Conservation (phyloP, 345 rosid genomes). For the Murraya paniculata region DNA sequence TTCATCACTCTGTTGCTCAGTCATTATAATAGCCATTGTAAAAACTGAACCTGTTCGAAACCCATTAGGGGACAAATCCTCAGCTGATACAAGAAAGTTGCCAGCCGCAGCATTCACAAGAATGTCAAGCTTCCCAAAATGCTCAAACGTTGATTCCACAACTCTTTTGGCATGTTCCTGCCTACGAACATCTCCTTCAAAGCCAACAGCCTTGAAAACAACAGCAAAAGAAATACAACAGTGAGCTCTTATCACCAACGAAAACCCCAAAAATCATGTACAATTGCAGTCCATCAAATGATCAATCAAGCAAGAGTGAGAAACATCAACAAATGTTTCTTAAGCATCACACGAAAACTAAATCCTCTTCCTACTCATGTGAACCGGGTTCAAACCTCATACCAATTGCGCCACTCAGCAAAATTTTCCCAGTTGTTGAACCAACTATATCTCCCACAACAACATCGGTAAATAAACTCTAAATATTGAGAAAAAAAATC, state of each 20-base stretch:
- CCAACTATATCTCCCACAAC: not conserved
- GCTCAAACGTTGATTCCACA: constrained; percentile 60
- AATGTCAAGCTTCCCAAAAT: constrained; percentile 61
- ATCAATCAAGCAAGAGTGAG: not conserved
- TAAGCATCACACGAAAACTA: not conserved
- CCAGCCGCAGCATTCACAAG: constrained; percentile 88
- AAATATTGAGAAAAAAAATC: not conserved
- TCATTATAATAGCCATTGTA: not conserved
- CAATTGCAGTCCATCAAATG: not conserved
- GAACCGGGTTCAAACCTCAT: too few species aligned
- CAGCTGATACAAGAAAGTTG: constrained; percentile 68
- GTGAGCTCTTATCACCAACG: not conserved
- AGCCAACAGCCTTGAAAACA: constrained; percentile 59
- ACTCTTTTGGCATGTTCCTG: constrained; percentile 71
- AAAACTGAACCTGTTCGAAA: constrained; percentile 61
- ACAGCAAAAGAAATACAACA: not conserved
- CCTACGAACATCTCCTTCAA: constrained; percentile 85
- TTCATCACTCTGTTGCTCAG: not conserved
- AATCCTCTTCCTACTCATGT: not conserved
- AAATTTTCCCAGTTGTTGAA: not conserved
- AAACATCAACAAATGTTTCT: not conserved
- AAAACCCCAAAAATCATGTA: not conserved
- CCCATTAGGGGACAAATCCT: constrained; percentile 83
- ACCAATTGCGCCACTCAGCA: not conserved
- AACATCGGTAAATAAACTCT: not conserved